These are phyloP conservation scores for Cardiospermum halicacabum DNA, from an alignment of 345 rosid genomes.

Conservation along the genomic window DNA sequence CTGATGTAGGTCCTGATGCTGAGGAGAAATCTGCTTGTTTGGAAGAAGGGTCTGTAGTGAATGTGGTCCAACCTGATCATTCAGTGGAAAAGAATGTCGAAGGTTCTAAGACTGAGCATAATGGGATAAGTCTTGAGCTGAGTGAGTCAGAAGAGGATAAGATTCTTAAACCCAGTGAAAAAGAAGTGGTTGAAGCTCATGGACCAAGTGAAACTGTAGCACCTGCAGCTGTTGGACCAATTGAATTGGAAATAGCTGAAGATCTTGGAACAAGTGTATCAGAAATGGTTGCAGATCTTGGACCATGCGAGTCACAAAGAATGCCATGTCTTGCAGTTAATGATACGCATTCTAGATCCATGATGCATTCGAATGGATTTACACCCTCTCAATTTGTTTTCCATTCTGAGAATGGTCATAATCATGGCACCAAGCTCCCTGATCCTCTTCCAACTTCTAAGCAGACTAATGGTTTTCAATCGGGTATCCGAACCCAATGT, in stretches of 20 bases:
- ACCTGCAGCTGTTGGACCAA: constrained; percentile 11
- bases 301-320: not conserved
- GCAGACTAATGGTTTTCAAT: constrained; percentile 21
- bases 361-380: constrained; percentile 25
- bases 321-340: constrained; percentile 11
- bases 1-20: constrained; percentile 19
- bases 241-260: constrained; percentile 20
- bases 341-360: constrained; percentile 22
- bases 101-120: constrained; percentile 34
- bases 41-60: constrained; percentile 23
- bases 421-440: constrained; percentile 12
- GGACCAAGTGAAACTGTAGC: not conserved
- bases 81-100: constrained; percentile 21
- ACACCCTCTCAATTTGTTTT: constrained; percentile 11
- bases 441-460: constrained; percentile 11
- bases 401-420: constrained; percentile 23
- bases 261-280: constrained; percentile 14
- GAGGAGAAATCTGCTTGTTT: constrained; percentile 12
- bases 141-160: constrained; percentile 21
- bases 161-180: constrained; percentile 13
- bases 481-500: constrained; percentile 6
- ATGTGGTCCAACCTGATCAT: constrained; percentile 16
- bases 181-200: constrained; percentile 7
- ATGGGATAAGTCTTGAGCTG: constrained; percentile 25
- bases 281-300: constrained; percentile 9